These are phyloP conservation scores for Cytospora paraplurivora DNA, from an alignment of 2,329 filamentous ascomycete genomes.

Conservation along the genomic window DNA sequence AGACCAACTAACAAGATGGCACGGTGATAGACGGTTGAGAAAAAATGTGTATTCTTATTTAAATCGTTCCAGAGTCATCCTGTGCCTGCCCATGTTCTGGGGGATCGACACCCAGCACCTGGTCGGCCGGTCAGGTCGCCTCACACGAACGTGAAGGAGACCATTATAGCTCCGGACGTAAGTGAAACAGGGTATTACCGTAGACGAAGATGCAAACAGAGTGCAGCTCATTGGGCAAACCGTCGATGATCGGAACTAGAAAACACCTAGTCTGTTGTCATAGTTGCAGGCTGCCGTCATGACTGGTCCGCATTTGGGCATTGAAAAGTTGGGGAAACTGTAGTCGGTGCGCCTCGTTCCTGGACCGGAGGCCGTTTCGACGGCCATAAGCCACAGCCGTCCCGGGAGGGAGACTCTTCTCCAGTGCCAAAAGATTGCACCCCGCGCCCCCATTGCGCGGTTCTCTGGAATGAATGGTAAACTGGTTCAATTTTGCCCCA, in stretches of 20 bases:
- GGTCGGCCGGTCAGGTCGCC: not conserved
- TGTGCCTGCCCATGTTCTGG: not conserved
- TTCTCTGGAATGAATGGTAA: not conserved
- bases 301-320: constrained; percentile 3
- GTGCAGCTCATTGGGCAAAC: constrained; percentile 19
- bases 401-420: not conserved
- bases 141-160: constrained; percentile 5
- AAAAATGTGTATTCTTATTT: not conserved
- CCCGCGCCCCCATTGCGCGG: not conserved
- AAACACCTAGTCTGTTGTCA: constrained; percentile 9
- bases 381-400: not conserved
- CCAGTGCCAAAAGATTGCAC: not conserved
- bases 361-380: not conserved
- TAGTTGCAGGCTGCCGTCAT: constrained; percentile 13
- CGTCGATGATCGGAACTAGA: constrained; percentile 12
- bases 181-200: constrained; percentile 20
- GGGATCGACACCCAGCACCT: not conserved
- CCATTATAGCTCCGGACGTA: constrained; percentile 18
- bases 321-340: not conserved
- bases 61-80: not conserved
- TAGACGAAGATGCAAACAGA: constrained; percentile 8
- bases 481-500: not conserved
- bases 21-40: not conserved
- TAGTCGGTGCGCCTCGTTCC: not conserved
- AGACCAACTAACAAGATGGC: not conserved